Evolutionary conservation across 345 rosid genomes (phyloP), one percentile per base, ranked within the genome.

Genomic region (Trapa incisa): DNA sequence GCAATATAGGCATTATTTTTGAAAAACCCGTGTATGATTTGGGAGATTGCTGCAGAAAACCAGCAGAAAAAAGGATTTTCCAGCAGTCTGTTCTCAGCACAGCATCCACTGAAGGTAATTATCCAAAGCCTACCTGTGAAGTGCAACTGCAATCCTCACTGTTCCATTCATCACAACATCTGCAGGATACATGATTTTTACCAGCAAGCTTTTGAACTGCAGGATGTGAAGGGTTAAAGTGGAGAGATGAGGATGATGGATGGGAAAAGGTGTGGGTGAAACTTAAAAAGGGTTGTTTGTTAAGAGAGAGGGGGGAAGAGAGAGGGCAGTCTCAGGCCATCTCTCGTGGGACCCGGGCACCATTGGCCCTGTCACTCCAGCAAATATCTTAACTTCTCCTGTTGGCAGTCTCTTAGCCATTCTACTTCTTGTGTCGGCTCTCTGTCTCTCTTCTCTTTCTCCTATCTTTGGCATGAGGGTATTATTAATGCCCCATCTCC

Each of bases 321-420:
- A 45, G 48, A 45, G 29, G 76, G 67, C 66, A 60, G 73, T 66
- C 29, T 42, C 1, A 70, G 80, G 80, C 43, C 66, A 76, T 69
- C 47, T 53, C 52, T 68, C 80, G 77, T 75, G 89, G 85, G 87
- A 80, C 83, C 85, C 77, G 80, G 81, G 64, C 82, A 72, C 76
- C 68, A 76, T 71, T 79, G 66, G 3, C 71, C 41, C 76, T 60
- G 71, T 76, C 81, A 74, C 35, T 75, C 48, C 86, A 80, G 79
- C 83, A 79, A 75, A 75, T 61, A 33, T 42, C 38, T 74, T 70
- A 65, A 38, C 75, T 10, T 22, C 29, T 22, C 29, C 29, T 22
- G 29, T 22, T 22, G 29, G 29, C 29, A 22, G 29, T 22, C 29
- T 22, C 29, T 22, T 22, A 22, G 29, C 29, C 29, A 22, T 22